phyloP scores from a whole-genome alignment of 2,329 filamentous ascomycete species.

The Torrubiella hemipterigena region DNA sequence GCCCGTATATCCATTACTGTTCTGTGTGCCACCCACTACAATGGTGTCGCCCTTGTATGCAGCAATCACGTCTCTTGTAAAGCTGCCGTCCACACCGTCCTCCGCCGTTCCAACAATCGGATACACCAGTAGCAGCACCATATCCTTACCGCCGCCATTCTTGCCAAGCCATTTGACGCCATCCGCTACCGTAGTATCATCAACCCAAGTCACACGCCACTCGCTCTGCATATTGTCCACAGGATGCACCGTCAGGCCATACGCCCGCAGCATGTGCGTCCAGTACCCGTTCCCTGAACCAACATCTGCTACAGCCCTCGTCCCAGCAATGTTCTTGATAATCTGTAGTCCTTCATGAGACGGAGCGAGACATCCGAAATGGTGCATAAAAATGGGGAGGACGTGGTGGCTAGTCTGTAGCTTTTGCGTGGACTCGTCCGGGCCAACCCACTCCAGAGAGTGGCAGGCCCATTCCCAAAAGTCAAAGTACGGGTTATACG shows the following conservation, averaged over 20 bases:
- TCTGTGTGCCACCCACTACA: slow-evolving; percentile 65
- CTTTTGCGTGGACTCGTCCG: slow-evolving; percentile 36
- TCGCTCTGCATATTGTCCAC: slow-evolving; percentile 57
- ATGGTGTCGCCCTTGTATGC: slow-evolving; percentile 52
- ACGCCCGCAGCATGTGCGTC: slow-evolving; percentile 55
- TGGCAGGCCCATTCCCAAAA: slow-evolving; percentile 56
- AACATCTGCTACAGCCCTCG: slow-evolving; percentile 48
- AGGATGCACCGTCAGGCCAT: slow-evolving; percentile 41
- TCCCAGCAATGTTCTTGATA: slow-evolving; percentile 42
- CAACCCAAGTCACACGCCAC: slow-evolving; percentile 59
- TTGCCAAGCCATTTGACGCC: slow-evolving; percentile 45
- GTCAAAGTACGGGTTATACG: slow-evolving; percentile 53
- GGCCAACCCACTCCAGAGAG: slow-evolving; percentile 54
- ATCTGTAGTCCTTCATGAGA: slow-evolving; percentile 53
- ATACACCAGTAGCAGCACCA: slow-evolving; percentile 59
- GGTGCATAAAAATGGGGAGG: slow-evolving; percentile 64
- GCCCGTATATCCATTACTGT: slow-evolving; percentile 60
- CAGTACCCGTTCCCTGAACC: slow-evolving; percentile 68
- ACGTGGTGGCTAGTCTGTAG: slow-evolving; percentile 52
- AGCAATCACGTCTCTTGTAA: slow-evolving; percentile 49
- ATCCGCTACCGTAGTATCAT: slow-evolving; percentile 51
- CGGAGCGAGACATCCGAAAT: slow-evolving; percentile 64
- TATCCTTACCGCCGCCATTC: slow-evolving; percentile 35
- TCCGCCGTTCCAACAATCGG: slow-evolving; percentile 56
- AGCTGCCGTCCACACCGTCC: slow-evolving; percentile 49